Evolutionary conservation across 768 basidiomycete species (phyloP), one percentile per base, ranked within the genome.

Genomic region (Strobilomyces confusus): DNA sequence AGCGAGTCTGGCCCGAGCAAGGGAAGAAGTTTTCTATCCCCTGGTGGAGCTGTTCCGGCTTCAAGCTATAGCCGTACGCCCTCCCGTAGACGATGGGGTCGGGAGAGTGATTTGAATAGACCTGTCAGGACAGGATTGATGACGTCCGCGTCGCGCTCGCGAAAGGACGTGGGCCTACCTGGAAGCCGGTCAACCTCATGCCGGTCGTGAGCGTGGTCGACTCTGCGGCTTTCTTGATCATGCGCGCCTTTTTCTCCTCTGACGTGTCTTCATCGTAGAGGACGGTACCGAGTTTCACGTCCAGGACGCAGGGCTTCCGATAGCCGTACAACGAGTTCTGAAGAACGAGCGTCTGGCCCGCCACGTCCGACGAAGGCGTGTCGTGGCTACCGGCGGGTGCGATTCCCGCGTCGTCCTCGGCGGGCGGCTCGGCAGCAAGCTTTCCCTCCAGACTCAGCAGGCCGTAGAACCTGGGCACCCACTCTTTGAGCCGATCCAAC

Each of bases 211-310:
- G 65, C 11, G 82, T 87, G 1, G 95, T 98, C 0, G 90, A 86
- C 11, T 77, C 70, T 26, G 71, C 74, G 1, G 92, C 92, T 1
- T 78, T 75, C 61, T 81, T 77, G 51, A 79, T 73, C 94, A 95
- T 94, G 23, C 89, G 82, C 37, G 72, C 78, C 54, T 80, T 77
- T 73, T 99, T 99, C 52, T 89, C 90, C 2, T 80, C 76, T 0
- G 78, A 68, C 5, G 87, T 78, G 12, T 66, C 64, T 20, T 85
- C 80, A 47, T 90, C 92, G 57, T 89, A 90, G n/a, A 98, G 78
- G 1, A 87, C 75, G 0, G 88, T 95, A 1, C 97, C 97, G 15
- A 98, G 86, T 69, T 98, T 99, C 66, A 93, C 77, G 67, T 99
- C 95, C 26, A 98, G 75, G 52, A 97, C 80, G 59, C 89, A 92